Conservation (phyloP, 2,329 filamentous ascomycete species). For the Endoconidiophora polonica region DNA sequence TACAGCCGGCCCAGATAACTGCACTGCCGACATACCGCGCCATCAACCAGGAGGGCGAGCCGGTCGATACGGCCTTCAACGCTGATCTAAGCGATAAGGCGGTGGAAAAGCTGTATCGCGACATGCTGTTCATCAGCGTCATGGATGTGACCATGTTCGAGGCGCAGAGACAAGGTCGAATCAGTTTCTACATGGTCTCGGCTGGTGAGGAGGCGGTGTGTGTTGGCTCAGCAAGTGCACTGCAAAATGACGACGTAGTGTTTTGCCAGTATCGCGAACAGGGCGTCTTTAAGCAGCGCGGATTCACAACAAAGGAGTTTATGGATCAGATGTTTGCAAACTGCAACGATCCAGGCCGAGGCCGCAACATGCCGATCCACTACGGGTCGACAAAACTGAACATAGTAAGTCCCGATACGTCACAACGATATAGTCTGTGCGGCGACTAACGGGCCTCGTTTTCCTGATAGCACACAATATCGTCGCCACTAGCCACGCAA, state of each 20-base stretch:
- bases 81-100: conserved; percentile 51
- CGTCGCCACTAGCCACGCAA: conserved; percentile 73
- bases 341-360: conserved; percentile 57
- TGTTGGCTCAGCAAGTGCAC: conserved; percentile 69
- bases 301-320: conserved; percentile 73
- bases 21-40: conserved; percentile 84
- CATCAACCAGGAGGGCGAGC: conserved; percentile 71
- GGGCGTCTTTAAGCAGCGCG: conserved; percentile 77
- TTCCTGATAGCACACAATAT: conserved; percentile 51
- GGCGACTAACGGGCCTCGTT: not conserved
- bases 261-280: conserved; percentile 93
- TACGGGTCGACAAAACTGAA: conserved; percentile 75
- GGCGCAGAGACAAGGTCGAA: conserved; percentile 80
- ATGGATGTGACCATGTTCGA: conserved; percentile 99
- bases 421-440: not conserved
- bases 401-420: conserved; percentile 42
- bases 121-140: conserved; percentile 55
- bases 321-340: conserved; percentile 95
- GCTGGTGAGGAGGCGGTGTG: conserved; percentile 90
- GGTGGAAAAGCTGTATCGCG: conserved; percentile 42
- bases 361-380: conserved; percentile 94
- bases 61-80: conserved; percentile 57
- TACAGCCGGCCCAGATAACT: conserved; percentile 51
- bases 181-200: conserved; percentile 96
- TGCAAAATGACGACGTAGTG: conserved; percentile 72